A percentile compares a stretch with the other conserved stretches of the same genome.
Conservation (phyloP, 1,284 basidiomycete genomes). For the Neonothopanus nambi region DNA sequence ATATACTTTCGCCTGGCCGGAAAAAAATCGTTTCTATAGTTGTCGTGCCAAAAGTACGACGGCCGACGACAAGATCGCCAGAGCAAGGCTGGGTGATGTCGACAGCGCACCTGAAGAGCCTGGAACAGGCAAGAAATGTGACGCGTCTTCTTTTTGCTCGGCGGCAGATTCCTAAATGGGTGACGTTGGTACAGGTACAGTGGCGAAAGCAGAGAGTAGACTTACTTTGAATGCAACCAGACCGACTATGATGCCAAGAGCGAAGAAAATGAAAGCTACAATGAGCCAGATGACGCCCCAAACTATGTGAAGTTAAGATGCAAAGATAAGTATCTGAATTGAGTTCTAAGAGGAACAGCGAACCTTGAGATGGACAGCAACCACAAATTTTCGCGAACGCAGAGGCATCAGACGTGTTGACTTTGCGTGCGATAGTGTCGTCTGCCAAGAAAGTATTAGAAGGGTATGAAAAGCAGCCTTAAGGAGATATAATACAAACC, state of each 20-base stretch:
- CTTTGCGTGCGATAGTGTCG: constrained; percentile 88
- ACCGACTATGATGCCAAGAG: constrained; percentile 79
- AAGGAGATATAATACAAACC: constrained; percentile 47
- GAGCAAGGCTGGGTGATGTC: constrained; percentile 17
- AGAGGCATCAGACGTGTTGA: constrained; percentile 90
- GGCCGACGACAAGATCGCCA: neutral
- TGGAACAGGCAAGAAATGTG: constrained; percentile 66
- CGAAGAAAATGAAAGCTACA: constrained; percentile 81
- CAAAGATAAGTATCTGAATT: neutral
- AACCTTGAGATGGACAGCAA: constrained; percentile 72
- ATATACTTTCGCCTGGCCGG: no score
- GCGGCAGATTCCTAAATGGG: constrained; percentile 50
- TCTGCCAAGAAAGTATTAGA: constrained; percentile 36
- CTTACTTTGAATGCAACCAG: constrained; percentile 83
- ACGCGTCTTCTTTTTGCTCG: constrained; percentile 50
- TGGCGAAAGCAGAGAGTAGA: constrained; percentile 3
- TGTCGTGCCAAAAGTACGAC: no score
- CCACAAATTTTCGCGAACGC: constrained; percentile 89
- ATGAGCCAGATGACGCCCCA: constrained; percentile 94
- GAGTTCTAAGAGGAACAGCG: constrained; percentile 10
- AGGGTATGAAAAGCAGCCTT: neutral
- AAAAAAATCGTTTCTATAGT: no score
- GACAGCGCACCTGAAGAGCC: constrained; percentile 43
- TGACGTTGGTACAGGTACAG: neutral
- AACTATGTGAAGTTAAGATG: constrained; percentile 39